phyloP scores from a whole-genome alignment of 495 filamentous ascomycete species.

The Astrocystis sublimbata region DNA sequence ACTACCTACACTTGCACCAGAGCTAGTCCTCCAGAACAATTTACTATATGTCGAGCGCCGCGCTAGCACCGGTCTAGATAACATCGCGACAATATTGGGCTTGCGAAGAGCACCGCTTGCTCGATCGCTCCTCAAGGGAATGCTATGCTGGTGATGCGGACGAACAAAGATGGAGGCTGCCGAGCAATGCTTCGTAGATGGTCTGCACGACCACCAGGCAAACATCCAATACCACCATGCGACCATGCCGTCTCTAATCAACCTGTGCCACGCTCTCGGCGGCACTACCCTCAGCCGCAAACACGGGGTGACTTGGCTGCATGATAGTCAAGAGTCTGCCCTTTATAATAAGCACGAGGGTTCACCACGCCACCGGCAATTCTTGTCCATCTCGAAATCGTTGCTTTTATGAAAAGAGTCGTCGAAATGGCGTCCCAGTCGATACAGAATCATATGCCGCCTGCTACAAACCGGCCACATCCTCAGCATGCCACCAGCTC shows the following conservation, averaged over 20 bases:
- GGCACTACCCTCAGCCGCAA: slow-evolving; percentile 12
- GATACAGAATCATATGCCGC: neutral
- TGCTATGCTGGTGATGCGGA: too few species aligned
- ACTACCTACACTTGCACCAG: too few species aligned
- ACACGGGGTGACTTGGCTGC: neutral
- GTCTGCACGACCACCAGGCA: too few species aligned
- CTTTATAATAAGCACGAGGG: neutral
- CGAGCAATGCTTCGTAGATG: too few species aligned
- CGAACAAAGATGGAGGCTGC: too few species aligned
- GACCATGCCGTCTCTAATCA: neutral
- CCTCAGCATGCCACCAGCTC: neutral
- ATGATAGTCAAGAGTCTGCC: neutral
- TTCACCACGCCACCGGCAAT: neutral
- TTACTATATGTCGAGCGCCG: neutral
- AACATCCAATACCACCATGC: neutral
- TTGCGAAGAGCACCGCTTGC: neutral
- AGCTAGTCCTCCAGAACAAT: too few species aligned
- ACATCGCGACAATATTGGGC: neutral
- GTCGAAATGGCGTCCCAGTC: slow-evolving; percentile 4
- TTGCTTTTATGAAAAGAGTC: neutral
- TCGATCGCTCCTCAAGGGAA: too few species aligned
- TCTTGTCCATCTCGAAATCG: neutral
- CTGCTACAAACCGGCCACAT: slow-evolving; percentile 5
- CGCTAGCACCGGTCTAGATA: neutral
- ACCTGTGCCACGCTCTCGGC: neutral